Percentiles rank a stretch among this genome's conserved stretches.
Evolutionary conservation across 352 stramenopile species (phyloP).

Genomic region (Nothophytophthora sp.): DNA sequence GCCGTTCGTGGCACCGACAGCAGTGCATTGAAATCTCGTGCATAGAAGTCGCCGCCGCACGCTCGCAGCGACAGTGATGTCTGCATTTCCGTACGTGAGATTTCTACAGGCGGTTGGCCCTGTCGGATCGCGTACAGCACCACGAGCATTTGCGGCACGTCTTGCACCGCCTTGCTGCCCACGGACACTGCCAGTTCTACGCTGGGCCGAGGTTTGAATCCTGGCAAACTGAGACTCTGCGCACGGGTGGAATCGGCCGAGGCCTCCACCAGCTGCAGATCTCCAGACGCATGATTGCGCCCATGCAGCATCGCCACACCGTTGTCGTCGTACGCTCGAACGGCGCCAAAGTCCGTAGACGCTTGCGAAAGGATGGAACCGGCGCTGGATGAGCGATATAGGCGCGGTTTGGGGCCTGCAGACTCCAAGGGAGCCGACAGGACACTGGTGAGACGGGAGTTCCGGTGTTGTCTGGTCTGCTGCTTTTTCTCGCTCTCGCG

Average conservation of each 20-base stretch:
- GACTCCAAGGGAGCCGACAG: conserved; percentile 23
- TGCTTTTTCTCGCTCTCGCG: conserved; percentile 51
- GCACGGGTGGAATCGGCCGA: conserved; percentile 32
- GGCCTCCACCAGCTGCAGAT: conserved; percentile 4
- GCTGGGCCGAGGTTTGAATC: conserved; percentile 59
- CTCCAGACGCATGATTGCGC: conserved; percentile 18
- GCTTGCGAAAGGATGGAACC: conserved; percentile 60
- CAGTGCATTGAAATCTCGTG: conserved; percentile 75
- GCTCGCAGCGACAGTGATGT: conserved; percentile 64
- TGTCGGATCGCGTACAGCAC: conserved; percentile 60
- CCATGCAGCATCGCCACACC: conserved; percentile 38
- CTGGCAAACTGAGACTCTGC: conserved; percentile 65
- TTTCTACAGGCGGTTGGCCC: conserved; percentile 49
- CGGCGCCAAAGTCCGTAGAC: conserved; percentile 10
- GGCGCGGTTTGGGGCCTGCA: conserved; percentile 24
- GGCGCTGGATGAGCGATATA: conserved; percentile 67
- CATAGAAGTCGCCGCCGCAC: conserved; percentile 75
- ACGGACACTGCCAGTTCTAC: conserved; percentile 81
- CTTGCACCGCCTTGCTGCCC: conserved; percentile 65
- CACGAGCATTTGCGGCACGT: conserved; percentile 74
- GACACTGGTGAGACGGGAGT: conserved; percentile 45
- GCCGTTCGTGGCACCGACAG: conserved; percentile 67
- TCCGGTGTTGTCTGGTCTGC: conserved; percentile 29
- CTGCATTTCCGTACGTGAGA: conserved; percentile 81
- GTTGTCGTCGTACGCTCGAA: conserved; percentile 49